A percentile compares a stretch with the other conserved stretches of the same genome.
Evolutionary conservation across 2,329 filamentous ascomycete species (phyloP).

Genomic region (Fusarium palustre): DNA sequence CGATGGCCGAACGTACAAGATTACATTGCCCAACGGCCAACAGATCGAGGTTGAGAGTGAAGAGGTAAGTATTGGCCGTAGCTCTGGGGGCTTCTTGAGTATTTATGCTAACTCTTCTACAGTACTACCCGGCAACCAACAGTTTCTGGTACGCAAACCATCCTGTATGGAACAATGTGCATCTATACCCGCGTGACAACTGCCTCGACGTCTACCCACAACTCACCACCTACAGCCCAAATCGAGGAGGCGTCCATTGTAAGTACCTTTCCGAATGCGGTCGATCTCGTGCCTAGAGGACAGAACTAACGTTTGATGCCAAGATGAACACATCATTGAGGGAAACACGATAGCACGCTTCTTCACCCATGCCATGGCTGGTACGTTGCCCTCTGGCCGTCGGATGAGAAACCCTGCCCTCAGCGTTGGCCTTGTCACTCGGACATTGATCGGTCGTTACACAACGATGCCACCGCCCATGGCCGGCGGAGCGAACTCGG

Average conservation of each 20-base stretch:
- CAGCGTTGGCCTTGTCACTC: constrained; percentile 3
- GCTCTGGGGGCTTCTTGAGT: no score
- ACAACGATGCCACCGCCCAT: constrained; percentile 10
- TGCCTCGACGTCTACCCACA: constrained; percentile 12
- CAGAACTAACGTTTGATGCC: background rate
- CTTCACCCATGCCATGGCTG: constrained; percentile 14
- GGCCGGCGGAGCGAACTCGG: constrained; percentile 5
- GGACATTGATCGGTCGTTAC: constrained; percentile 4
- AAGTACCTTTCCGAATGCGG: background rate
- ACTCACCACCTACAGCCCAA: background rate
- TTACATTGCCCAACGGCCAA: constrained; percentile 7
- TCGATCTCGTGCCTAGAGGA: background rate
- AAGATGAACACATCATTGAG: constrained; percentile 19
- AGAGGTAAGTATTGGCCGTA: no score
- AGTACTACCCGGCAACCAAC: constrained; percentile 8
- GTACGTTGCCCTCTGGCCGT: constrained; percentile 12
- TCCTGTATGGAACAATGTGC: constrained; percentile 15
- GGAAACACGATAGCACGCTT: constrained; percentile 12
- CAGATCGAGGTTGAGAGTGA: background rate
- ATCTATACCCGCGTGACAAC: constrained; percentile 10
- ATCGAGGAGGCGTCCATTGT: constrained; percentile 14
- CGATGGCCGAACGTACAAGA: constrained; percentile 8
- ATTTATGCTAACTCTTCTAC: no score
- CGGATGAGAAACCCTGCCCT: constrained; percentile 10
- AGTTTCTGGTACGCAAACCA: constrained; percentile 18